Conservation (phyloP, 805 yeast species). For the Candida manassasensis region DNA sequence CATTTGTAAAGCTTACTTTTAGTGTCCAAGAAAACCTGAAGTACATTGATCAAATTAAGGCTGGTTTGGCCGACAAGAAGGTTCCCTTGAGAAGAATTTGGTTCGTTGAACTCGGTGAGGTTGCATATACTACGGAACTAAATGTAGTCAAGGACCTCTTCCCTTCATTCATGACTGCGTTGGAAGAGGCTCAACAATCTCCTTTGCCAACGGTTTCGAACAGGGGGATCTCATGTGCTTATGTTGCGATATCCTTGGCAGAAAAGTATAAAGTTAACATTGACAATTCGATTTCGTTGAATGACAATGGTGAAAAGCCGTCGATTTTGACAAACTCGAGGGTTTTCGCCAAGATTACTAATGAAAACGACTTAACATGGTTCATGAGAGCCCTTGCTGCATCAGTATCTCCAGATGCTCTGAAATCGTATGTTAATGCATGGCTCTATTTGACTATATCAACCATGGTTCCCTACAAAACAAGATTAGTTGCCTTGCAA, state of each 20-base stretch:
- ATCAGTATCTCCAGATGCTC: background rate
- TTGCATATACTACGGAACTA: slow-evolving; percentile 13
- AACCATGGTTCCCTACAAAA: slow-evolving; percentile 24
- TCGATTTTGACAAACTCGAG: slow-evolving; percentile 46
- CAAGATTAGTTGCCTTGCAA: slow-evolving; percentile 30
- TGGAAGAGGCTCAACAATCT: slow-evolving; percentile 41
- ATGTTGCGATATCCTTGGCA: slow-evolving; percentile 36
- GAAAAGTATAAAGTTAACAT: slow-evolving; percentile 11
- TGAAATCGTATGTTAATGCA: slow-evolving; percentile 15
- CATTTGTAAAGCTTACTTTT: slow-evolving; percentile 43
- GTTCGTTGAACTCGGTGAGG: slow-evolving; percentile 49
- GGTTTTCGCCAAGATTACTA: slow-evolving; percentile 45
- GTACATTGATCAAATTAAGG: slow-evolving; percentile 29
- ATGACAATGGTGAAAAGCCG: slow-evolving; percentile 37
- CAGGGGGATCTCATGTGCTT: slow-evolving; percentile 51
- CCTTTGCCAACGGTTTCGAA: slow-evolving; percentile 53
- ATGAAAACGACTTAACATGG: slow-evolving; percentile 49
- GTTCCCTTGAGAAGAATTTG: slow-evolving; percentile 60
- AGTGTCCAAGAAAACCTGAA: background rate
- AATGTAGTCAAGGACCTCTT: slow-evolving; percentile 12
- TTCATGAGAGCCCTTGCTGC: slow-evolving; percentile 40
- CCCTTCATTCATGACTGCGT: slow-evolving; percentile 22
- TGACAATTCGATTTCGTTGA: slow-evolving; percentile 18
- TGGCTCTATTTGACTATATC: slow-evolving; percentile 49
- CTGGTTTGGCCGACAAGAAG: slow-evolving; percentile 67